phyloP scores from a whole-genome alignment of 139 green algal species.

The Ostreobium quekettii region DNA sequence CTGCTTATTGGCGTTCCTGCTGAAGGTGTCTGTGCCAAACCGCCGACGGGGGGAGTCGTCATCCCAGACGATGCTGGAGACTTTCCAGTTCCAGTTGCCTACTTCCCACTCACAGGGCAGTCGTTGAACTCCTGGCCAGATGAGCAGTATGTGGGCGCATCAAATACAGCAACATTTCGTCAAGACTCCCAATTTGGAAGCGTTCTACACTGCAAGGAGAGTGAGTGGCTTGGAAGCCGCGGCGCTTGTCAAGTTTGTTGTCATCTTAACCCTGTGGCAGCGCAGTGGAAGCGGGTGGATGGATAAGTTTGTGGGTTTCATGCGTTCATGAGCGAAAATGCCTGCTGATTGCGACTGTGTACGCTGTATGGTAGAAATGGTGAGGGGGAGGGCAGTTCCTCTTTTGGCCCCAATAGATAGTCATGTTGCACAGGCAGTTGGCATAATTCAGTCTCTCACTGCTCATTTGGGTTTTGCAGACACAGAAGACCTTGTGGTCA shows the following conservation, averaged over 20 bases:
- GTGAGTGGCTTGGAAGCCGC: background rate
- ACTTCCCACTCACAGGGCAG: constrained; percentile 10
- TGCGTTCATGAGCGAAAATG: background rate
- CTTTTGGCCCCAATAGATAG: background rate
- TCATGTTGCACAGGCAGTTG: background rate
- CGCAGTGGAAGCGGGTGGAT: too few relatives aligned
- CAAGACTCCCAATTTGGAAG: constrained; percentile 8
- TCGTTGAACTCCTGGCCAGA: background rate
- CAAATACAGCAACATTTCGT: background rate
- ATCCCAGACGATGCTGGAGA: background rate
- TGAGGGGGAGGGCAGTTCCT: background rate
- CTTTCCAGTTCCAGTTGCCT: constrained; percentile 3
- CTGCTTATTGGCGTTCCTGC: background rate
- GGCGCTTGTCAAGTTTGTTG: background rate
- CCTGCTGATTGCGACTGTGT: background rate
- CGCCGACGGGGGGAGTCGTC: background rate
- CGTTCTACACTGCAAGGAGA: constrained; percentile 1
- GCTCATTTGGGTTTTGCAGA: background rate
- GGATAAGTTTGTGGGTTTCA: too few relatives aligned
- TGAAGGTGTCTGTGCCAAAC: background rate
- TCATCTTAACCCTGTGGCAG: too few relatives aligned
- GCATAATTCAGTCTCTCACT: background rate
- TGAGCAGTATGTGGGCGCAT: background rate
- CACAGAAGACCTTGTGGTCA: background rate
- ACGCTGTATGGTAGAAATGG: background rate